Evolutionary conservation across 192 early-diverging fungal genomes (phyloP).

Genomic region (Helicostylum pulchrum): DNA sequence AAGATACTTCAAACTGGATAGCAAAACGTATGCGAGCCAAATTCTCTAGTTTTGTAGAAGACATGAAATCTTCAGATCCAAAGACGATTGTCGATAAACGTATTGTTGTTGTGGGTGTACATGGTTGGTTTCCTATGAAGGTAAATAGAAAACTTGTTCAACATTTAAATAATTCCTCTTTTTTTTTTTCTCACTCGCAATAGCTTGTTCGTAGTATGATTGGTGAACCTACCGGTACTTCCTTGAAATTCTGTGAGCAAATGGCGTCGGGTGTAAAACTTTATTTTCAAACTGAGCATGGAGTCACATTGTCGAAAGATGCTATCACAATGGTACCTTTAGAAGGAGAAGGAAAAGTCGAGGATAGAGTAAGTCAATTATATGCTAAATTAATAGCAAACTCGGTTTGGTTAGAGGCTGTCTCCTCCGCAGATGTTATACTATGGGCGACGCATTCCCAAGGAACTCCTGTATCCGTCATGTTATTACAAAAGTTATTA

Average conservation of each 20-base stretch:
- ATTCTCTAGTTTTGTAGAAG: constrained; percentile 4
- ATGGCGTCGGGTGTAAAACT: constrained; percentile 68
- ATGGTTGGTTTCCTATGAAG: constrained; percentile 87
- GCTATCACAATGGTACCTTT: constrained; percentile 79
- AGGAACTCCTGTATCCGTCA: constrained; percentile 84
- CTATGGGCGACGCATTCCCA: constrained; percentile 92
- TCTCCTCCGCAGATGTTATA: constrained; percentile 68
- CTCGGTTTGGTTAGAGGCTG: constrained; percentile 41
- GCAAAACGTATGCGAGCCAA: neutral
- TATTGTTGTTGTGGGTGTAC: constrained; percentile 80
- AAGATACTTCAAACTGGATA: constrained; percentile 8
- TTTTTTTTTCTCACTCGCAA: neutral
- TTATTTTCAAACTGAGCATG: constrained; percentile 52
- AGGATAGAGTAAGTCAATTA: constrained; percentile 78
- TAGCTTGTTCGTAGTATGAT: constrained; percentile 67
- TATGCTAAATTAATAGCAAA: constrained; percentile 69
- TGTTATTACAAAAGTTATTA: constrained; percentile 77
- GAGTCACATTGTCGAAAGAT: constrained; percentile 43
- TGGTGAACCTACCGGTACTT: constrained; percentile 94
- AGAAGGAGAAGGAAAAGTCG: constrained; percentile 89
- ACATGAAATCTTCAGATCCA: constrained; percentile 10
- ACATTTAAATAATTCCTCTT: constrained; percentile 15
- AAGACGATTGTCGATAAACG: constrained; percentile 31
- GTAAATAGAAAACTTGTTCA: constrained; percentile 23
- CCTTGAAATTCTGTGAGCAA: constrained; percentile 82